Percentiles rank a stretch among this genome's conserved stretches.
These are phyloP conservation scores for Spathaspora boniae DNA, from an alignment of 805 yeast species.

Conservation along the genomic window DNA sequence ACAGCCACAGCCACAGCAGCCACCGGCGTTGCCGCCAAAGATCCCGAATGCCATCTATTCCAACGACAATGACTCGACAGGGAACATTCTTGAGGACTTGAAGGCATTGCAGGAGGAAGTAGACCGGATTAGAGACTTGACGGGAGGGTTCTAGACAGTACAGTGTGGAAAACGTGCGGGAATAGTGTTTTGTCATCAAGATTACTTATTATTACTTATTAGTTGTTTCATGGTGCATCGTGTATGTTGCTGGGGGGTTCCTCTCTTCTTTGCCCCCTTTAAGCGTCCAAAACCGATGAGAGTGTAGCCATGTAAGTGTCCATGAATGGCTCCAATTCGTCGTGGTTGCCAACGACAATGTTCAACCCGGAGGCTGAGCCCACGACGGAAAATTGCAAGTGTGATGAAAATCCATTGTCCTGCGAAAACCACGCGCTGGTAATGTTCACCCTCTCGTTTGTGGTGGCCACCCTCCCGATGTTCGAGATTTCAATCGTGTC, in stretches of 20 bases:
- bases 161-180: too few species aligned
- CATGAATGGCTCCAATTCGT: constrained; percentile 11
- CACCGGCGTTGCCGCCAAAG: constrained; percentile 31
- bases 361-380: constrained; percentile 16
- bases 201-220: too few species aligned
- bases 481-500: constrained; percentile 18
- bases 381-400: constrained; percentile 13
- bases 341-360: constrained; percentile 13
- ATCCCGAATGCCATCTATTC: constrained; percentile 8
- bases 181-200: too few species aligned
- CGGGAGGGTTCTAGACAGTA: constrained; percentile 39
- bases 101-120: constrained; percentile 69
- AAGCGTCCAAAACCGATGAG: too few species aligned
- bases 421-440: constrained; percentile 18
- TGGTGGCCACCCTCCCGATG: constrained; percentile 13
- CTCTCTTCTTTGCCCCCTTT: too few species aligned
- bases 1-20: constrained; percentile 11
- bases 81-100: constrained; percentile 60
- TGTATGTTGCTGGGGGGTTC: too few species aligned
- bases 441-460: constrained; percentile 8
- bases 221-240: too few species aligned
- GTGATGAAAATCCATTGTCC: constrained; percentile 13
- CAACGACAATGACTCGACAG: constrained; percentile 28
- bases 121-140: constrained; percentile 48
- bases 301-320: constrained; percentile 9